Evolutionary conservation across 495 filamentous ascomycete species (phyloP).

Genomic region (Melanomma pulvis-pyrius): DNA sequence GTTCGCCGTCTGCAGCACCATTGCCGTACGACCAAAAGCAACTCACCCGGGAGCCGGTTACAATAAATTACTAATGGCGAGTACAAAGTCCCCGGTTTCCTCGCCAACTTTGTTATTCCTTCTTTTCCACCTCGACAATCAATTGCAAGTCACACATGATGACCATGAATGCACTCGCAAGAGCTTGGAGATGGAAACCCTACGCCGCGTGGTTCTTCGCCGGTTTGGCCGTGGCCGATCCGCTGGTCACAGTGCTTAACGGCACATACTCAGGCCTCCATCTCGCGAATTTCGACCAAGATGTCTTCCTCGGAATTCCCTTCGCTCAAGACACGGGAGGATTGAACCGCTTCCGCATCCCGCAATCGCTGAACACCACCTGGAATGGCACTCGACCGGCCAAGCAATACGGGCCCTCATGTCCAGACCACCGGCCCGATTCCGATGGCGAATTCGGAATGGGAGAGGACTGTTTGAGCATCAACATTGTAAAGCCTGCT

Average conservation of each 20-base stretch:
- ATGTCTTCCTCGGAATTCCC: conserved; percentile 38
- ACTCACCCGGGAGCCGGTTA: not conserved
- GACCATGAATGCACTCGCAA: not conserved
- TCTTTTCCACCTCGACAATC: not conserved
- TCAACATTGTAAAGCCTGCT: conserved; percentile 36
- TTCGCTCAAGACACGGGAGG: conserved; percentile 37
- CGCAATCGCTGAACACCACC: conserved; percentile 32
- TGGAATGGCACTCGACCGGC: conserved; percentile 30
- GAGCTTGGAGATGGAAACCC: not conserved
- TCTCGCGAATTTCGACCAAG: conserved; percentile 36
- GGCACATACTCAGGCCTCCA: conserved; percentile 33
- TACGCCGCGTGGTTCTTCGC: not conserved
- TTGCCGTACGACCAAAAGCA: not conserved
- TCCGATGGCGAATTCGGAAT: conserved; percentile 33
- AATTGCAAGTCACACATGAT: not conserved
- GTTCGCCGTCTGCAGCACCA: not conserved
- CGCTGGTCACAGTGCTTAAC: conserved; percentile 28
- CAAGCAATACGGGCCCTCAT: conserved; percentile 33
- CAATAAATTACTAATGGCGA: not conserved
- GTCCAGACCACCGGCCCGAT: conserved; percentile 26
- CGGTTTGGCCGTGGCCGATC: conserved; percentile 15
- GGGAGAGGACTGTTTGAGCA: conserved; percentile 38
- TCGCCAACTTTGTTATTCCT: not conserved
- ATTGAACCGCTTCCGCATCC: conserved; percentile 32
- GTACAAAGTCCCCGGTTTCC: not conserved